Conservation (phyloP, 371 early-diverging fungal species). For the Astathelohania contejeani region DNA sequence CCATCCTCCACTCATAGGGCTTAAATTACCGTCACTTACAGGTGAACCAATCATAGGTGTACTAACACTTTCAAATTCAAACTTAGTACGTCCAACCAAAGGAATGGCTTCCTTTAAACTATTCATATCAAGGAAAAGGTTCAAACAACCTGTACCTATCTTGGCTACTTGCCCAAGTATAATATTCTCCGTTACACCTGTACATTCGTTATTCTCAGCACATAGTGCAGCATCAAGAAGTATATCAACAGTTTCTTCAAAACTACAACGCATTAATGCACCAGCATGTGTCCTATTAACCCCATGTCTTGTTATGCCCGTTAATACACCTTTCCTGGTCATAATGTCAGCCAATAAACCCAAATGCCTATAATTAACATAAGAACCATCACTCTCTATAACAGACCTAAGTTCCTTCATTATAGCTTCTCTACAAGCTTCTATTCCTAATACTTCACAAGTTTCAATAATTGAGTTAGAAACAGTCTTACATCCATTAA, state of each 20-base stretch:
- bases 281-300: constrained; percentile 81
- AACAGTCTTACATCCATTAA: constrained; percentile 64
- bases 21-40: constrained; percentile 13
- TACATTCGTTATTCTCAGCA: constrained; percentile 76
- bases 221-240: constrained; percentile 82
- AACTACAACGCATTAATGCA: constrained; percentile 85
- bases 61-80: constrained; percentile 20
- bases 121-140: constrained; percentile 55
- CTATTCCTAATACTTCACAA: constrained; percentile 80
- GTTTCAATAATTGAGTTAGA: constrained; percentile 84
- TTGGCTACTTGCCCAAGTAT: constrained; percentile 94
- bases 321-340: constrained; percentile 78
- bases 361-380: constrained; percentile 94
- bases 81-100: constrained; percentile 25
- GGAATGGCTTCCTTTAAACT: constrained; percentile 31
- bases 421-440: constrained; percentile 77
- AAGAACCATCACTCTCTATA: constrained; percentile 88
- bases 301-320: constrained; percentile 95
- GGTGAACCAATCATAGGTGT: constrained; percentile 24
- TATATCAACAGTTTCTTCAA: constrained; percentile 98
- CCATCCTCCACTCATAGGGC: constrained; percentile 6
- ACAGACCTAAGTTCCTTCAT: constrained; percentile 79
- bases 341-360: constrained; percentile 86
- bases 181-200: constrained; percentile 89
- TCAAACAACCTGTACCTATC: constrained; percentile 85